Conservation (phyloP, 768 basidiomycete genomes). For the Ramaria rubella region DNA sequence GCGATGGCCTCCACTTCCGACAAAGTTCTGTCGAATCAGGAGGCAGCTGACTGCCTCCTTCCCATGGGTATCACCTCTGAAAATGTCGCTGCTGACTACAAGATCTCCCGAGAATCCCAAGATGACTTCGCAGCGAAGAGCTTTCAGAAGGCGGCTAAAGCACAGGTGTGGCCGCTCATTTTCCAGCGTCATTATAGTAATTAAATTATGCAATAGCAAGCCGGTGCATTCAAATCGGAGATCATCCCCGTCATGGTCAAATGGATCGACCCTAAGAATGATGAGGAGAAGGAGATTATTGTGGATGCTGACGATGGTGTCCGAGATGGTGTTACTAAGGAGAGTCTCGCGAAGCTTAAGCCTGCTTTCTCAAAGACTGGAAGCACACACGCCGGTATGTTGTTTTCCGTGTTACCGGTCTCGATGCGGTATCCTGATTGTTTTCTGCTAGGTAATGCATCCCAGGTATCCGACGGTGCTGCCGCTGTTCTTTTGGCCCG, state of each 20-base stretch:
- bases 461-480: constrained; percentile 89
- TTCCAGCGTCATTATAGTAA: too few relatives aligned
- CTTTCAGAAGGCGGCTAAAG: constrained; percentile 9
- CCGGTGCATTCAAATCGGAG: constrained; percentile 76
- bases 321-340: constrained; percentile 73
- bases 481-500: constrained; percentile 82
- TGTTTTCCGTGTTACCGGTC: background rate
- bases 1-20: constrained; percentile 57
- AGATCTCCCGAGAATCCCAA: constrained; percentile 67
- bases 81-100: constrained; percentile 76
- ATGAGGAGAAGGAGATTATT: constrained; percentile 55
- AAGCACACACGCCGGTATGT: constrained; percentile 62
- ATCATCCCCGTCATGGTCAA: constrained; percentile 75
- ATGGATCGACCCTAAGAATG: constrained; percentile 66
- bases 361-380: constrained; percentile 77
- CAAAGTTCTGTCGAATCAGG: constrained; percentile 54
- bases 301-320: constrained; percentile 85
- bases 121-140: constrained; percentile 72
- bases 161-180: background rate
- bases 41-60: constrained; percentile 74
- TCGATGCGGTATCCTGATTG: background rate
- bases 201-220: constrained; percentile 70
- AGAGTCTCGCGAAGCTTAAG: constrained; percentile 74
- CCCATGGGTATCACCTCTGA: constrained; percentile 96
- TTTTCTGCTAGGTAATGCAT: constrained; percentile 55